Evolutionary conservation across 306 rosid genomes (phyloP), one percentile per base, ranked within the genome.

Genomic region (Prunus salicina): DNA sequence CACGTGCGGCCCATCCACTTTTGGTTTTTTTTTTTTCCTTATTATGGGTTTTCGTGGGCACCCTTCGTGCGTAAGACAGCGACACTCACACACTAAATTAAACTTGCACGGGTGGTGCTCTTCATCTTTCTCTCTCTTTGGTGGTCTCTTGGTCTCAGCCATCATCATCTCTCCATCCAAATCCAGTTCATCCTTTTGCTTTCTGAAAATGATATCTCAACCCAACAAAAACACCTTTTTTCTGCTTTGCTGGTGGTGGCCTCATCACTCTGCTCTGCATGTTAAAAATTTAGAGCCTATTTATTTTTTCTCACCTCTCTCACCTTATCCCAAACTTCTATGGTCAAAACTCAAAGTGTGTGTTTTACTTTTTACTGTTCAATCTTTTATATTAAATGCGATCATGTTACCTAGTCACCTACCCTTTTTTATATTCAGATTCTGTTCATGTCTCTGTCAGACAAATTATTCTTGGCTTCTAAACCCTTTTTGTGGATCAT

Each of bases 1-100:
- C 91, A 86, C 91, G 95, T 93, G 95, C 78, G 96, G 66, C 12
- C 18, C 76, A 73, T 81, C 82, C 85, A 72, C 86, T 72, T 78
- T 84, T 1, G 8, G 72, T 75, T 73, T 50, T 72, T 73, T 80
- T 2, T n/a, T 28, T 79, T 32, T 32, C 38, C 38, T 1, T 32
- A 32, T 32, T 5, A 75, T 85, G 88, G 88, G 84, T 82, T 77
- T 86, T 86, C 32, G 86, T 86, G 91, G 82, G 64, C 52, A 53
- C 63, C 85, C 85, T 86, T 86, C 82, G 88, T 84, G 95, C 81
- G 75, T 70, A 74, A 67, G 91, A 90, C 43, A 75, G 89, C 78
- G 90, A 91, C 89, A 53, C 75, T n/a, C 34, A 20, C 46, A 73
- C 76, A 24, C 81, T 71, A 77, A 79, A 81, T 71, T 72, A 75